phyloP scores from a whole-genome alignment of 768 basidiomycete species.

The Termitomyces sp. region DNA sequence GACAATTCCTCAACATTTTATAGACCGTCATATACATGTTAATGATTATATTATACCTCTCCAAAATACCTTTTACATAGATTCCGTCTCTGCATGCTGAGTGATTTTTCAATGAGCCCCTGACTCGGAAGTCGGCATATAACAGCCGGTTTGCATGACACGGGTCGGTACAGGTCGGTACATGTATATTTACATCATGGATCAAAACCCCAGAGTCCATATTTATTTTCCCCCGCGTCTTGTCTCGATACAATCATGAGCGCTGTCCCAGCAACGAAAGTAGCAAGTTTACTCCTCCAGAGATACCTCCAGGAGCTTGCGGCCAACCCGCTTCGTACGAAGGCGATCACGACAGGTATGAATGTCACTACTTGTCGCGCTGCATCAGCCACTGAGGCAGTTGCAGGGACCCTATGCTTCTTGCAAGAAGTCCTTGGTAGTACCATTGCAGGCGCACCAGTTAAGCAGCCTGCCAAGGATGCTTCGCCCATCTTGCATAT shows the following conservation, averaged over 20 bases:
- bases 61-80: slow-evolving; percentile 2
- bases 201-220: neutral
- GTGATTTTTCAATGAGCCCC: neutral
- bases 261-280: slow-evolving; percentile 20
- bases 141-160: slow-evolving; percentile 2
- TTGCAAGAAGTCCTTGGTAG: slow-evolving; percentile 82
- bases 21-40: slow-evolving; percentile 14
- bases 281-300: slow-evolving; percentile 49
- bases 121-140: slow-evolving; percentile 11
- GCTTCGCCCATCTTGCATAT: slow-evolving; percentile 48
- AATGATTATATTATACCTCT: slow-evolving; percentile 18
- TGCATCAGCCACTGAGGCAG: slow-evolving; percentile 1
- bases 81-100: neutral
- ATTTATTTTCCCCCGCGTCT: slow-evolving; percentile 2
- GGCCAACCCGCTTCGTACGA: slow-evolving; percentile 72
- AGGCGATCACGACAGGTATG: slow-evolving; percentile 70
- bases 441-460: slow-evolving; percentile 60
- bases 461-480: slow-evolving; percentile 45
- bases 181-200: slow-evolving; percentile 4
- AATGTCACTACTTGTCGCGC: neutral
- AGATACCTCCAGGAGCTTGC: slow-evolving; percentile 69
- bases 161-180: neutral
- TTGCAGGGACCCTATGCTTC: slow-evolving; percentile 50
- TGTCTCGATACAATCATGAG: slow-evolving; percentile 34
- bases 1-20: neutral